These are phyloP conservation scores for Orychophragmus violaceus DNA, from an alignment of 345 rosid species.

Conservation along the genomic window DNA sequence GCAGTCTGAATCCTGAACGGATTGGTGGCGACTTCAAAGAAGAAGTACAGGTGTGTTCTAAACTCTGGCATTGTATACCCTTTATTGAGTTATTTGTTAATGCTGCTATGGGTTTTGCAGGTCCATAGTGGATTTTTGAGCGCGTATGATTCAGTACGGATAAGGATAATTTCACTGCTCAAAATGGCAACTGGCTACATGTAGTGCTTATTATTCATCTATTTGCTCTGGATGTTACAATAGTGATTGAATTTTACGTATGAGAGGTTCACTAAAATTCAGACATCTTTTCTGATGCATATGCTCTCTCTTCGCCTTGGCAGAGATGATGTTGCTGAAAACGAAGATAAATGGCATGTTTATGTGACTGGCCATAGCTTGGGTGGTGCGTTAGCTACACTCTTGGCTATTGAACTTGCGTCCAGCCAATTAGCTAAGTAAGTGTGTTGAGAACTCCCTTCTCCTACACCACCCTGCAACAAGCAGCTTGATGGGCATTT, in stretches of 20 bases:
- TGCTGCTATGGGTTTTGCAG: constrained; percentile 37
- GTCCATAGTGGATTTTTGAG: constrained; percentile 87
- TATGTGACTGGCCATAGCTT: constrained; percentile 97
- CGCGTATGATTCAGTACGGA: constrained; percentile 88
- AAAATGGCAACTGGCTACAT: constrained; percentile 54
- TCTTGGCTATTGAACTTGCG: constrained; percentile 85
- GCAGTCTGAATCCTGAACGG: constrained; percentile 90
- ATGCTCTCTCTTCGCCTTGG: constrained; percentile 1
- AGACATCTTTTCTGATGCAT: constrained; percentile 5
- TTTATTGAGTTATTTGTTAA: not conserved
- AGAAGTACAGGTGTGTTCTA: constrained; percentile 67
- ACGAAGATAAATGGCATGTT: constrained; percentile 60
- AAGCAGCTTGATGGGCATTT: not conserved
- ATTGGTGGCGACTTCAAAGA: constrained; percentile 91
- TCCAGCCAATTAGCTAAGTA: constrained; percentile 83
- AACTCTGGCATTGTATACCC: not conserved
- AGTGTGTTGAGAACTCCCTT: constrained; percentile 23
- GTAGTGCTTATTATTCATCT: constrained; percentile 43
- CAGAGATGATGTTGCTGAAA: constrained; percentile 56
- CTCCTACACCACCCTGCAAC: not conserved
- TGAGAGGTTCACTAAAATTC: not conserved
- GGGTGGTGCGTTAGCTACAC: constrained; percentile 96
- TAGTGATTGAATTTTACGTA: not conserved
- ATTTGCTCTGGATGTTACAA: not conserved
- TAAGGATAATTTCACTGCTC: constrained; percentile 66